Percentiles rank a stretch among this genome's conserved stretches.
These are phyloP conservation scores for Paspalum notatum DNA, from an alignment of 176 grass and related monocot species.

Conservation along the genomic window DNA sequence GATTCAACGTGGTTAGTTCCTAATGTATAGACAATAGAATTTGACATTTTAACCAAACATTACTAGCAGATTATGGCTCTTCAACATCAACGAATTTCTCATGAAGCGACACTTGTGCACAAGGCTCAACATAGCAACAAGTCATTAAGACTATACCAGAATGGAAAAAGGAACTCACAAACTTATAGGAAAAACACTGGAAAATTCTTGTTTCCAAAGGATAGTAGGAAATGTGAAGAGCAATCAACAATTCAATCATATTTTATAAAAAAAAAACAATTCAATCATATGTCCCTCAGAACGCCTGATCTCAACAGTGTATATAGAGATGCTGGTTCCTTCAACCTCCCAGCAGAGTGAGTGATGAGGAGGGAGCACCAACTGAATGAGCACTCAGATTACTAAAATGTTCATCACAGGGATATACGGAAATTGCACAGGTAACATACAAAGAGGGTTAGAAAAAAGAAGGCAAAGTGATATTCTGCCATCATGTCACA, in stretches of 20 bases:
- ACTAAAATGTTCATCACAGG: constrained; percentile 68
- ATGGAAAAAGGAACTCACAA: neutral
- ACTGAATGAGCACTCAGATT: constrained; percentile 48
- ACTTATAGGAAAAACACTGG: too few relatives aligned
- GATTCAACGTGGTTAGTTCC: too few relatives aligned
- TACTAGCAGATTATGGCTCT: too few relatives aligned
- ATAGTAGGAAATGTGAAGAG: neutral
- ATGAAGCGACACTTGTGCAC: too few relatives aligned
- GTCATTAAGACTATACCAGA: too few relatives aligned
- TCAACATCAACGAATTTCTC: too few relatives aligned
- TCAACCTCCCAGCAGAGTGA: constrained; percentile 35
- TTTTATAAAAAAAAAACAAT: too few relatives aligned
- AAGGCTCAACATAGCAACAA: too few relatives aligned
- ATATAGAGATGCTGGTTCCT: constrained; percentile 39
- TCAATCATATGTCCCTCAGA: constrained; percentile 52
- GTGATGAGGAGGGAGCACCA: constrained; percentile 55
- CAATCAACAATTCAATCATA: constrained; percentile 25
- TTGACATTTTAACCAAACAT: too few relatives aligned
- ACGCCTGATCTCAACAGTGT: constrained; percentile 57
- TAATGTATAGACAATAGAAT: too few relatives aligned
- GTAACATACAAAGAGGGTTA: neutral
- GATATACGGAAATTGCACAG: constrained; percentile 7
- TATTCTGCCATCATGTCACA: neutral
- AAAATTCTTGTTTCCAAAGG: too few relatives aligned
- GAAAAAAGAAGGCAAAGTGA: neutral